A percentile compares a stretch with the other conserved stretches of the same genome.
Evolutionary conservation across 345 rosid genomes (phyloP).

Genomic region (Linum lewisii): DNA sequence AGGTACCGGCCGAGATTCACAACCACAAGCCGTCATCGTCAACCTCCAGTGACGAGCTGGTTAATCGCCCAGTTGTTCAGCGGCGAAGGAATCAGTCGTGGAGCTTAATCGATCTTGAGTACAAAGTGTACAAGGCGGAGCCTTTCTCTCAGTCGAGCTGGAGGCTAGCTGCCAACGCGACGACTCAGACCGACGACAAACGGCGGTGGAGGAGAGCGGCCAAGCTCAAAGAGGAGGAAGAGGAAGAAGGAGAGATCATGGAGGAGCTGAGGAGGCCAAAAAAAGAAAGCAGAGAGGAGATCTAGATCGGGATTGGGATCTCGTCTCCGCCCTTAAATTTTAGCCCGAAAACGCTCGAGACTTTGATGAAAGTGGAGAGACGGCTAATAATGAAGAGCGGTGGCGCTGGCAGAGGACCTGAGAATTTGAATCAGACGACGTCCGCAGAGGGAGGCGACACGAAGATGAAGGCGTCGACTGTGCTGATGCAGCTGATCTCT

Average conservation of each 20-base stretch:
- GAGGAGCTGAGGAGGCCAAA: constrained; percentile 26
- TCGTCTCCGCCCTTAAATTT: constrained; percentile 97
- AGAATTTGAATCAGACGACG: constrained; percentile 35
- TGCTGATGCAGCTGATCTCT: constrained; percentile 86
- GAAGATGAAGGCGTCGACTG: constrained; percentile 62
- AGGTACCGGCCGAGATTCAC: constrained; percentile 17
- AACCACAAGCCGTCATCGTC: constrained; percentile 13
- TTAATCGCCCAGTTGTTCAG: constrained; percentile 23
- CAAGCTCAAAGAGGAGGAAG: constrained; percentile 21
- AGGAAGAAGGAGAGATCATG: constrained; percentile 15
- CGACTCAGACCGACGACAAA: constrained; percentile 79
- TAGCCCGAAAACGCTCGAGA: constrained; percentile 82
- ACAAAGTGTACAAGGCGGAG: constrained; percentile 64
- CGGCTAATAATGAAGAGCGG: constrained; percentile 36
- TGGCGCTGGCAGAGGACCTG: constrained; percentile 20
- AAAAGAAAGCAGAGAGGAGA: constrained; percentile 43
- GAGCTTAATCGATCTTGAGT: constrained; percentile 78
- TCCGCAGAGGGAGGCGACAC: constrained; percentile 28
- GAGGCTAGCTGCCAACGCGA: constrained; percentile 68
- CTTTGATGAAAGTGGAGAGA: constrained; percentile 73
- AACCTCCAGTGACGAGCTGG: constrained; percentile 10
- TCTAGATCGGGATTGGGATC: constrained; percentile 31
- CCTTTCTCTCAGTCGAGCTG: constrained; percentile 39
- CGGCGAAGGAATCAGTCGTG: constrained; percentile 78
- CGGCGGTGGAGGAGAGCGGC: constrained; percentile 40